Base-by-base conservation (phyloP, 177 flowering plant genomes). In the Vitis hybrid region DNA sequence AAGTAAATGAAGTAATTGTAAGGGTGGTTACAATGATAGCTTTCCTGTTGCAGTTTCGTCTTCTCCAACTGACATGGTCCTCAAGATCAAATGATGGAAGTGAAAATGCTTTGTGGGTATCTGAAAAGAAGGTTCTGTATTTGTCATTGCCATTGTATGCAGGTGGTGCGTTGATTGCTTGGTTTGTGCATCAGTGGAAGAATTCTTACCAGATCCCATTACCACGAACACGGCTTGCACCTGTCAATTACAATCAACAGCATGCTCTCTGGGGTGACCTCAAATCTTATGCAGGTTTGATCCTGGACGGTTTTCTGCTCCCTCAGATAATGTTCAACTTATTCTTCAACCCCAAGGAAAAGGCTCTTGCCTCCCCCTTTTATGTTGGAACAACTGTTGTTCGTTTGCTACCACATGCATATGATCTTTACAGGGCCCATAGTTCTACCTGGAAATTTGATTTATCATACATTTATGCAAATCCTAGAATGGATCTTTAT, bases 241-340 rank as follows among this genome's bases (percentile, higher is more conserved):
- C 19, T 61, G 2, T 16, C 20, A 61, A 15, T 22, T 19, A 48
- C 15, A 16, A 58, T 53, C 77, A 78, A 61, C 73, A 65, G 51
- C 77, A 63, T 59, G 80, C 87, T 29, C 52, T 83, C 2, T 88
- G 86, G 90, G 76, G 76, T 20, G 84, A 77, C 74, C 73, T 88
- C 11, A 85, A 78, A 76, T 86, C 95, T 14, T 90, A 85, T 73
- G 90, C 83, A 3, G 97, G 97, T 19, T 77, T 94, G 79, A 69
- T 87, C 62, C 82, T 86, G 59, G 97, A 94, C 66, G 86, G 90
- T 15, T 94, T 91, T 71, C 88, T 94, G 22, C 79, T 94, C 29
- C 99, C 99, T 29, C 99, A 94, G 72, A 81, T 94, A 50, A 22
- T 89, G 10, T 79, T 91, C 76, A 94, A 90, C 82, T 5, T 84